Evolutionary conservation across 2,329 filamentous ascomycete species (phyloP).

Genomic region (Paecilomyces sp.): DNA sequence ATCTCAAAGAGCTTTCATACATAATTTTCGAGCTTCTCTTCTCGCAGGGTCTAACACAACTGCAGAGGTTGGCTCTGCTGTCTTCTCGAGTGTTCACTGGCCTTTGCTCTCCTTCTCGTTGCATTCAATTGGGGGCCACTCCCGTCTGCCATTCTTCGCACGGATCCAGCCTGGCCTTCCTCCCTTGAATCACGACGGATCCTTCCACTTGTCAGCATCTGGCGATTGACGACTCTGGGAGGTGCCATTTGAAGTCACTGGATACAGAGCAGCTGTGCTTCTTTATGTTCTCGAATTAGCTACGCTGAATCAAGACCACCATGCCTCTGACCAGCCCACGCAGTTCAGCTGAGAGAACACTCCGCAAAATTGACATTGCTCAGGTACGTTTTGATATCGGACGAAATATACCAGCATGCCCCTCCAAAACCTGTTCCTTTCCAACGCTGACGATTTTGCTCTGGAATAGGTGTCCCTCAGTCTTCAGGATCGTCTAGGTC

Average conservation of each 20-base stretch:
- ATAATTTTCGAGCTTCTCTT: neutral
- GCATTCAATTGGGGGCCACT: neutral
- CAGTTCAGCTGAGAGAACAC: slow-evolving; percentile 28
- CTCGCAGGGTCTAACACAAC: neutral
- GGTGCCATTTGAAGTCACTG: neutral
- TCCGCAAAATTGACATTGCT: slow-evolving; percentile 35
- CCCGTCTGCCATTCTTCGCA: neutral
- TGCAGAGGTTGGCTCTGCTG: neutral
- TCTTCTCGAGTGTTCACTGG: neutral
- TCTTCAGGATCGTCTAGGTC: slow-evolving; percentile 85
- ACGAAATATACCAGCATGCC: neutral
- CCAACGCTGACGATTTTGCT: slow-evolving; percentile 14
- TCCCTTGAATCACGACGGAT: neutral
- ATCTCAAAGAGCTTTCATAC: neutral
- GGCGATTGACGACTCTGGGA: neutral
- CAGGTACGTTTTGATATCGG: slow-evolving; percentile 24
- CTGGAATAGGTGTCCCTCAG: slow-evolving; percentile 73
- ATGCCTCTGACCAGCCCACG: slow-evolving; percentile 24
- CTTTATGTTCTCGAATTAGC: slow-evolving; percentile 6
- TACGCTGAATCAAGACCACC: slow-evolving; percentile 10
- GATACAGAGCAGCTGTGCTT: neutral
- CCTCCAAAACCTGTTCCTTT: neutral
- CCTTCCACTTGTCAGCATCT: neutral
- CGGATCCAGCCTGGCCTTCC: neutral
- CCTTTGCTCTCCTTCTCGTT: neutral